Conservation (phyloP, 139 green algal genomes). For the Coelastrella sp. region DNA sequence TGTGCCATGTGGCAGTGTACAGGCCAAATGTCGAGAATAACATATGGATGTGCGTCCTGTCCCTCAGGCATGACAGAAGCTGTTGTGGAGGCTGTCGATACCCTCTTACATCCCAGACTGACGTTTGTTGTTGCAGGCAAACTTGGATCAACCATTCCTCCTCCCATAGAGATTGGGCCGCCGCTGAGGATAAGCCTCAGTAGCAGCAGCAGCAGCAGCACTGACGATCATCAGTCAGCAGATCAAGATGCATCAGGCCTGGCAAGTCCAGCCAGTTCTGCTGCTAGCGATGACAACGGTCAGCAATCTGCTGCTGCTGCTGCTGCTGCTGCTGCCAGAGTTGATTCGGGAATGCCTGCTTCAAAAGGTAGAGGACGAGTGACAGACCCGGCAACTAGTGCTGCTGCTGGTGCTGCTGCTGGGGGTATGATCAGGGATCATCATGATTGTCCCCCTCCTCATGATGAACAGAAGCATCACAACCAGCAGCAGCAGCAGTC, state of each 20-base stretch:
- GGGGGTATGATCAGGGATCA: not conserved
- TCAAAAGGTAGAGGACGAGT: too few species aligned
- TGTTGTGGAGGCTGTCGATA: too few species aligned
- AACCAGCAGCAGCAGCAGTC: slow-evolving; percentile 35
- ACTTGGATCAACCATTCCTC: slow-evolving; percentile 20
- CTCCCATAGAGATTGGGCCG: slow-evolving; percentile 24
- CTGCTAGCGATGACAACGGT: not conserved
- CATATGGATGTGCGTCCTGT: too few species aligned
- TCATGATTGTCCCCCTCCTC: slow-evolving; percentile 4
- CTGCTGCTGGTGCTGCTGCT: not conserved
- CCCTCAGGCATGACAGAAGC: too few species aligned
- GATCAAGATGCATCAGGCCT: slow-evolving; percentile 3
- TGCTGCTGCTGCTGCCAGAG: slow-evolving; percentile 16
- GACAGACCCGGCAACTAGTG: too few species aligned
- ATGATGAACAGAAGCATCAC: not conserved
- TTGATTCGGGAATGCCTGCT: too few species aligned
- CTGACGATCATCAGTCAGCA: not conserved
- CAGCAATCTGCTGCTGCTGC: not conserved
- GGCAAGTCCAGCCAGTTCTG: not conserved
- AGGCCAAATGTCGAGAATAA: too few species aligned
- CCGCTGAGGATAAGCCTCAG: slow-evolving; percentile 9
- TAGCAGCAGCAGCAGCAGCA: slow-evolving; percentile 37
- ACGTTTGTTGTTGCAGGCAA: slow-evolving; percentile 22
- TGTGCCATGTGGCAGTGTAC: too few species aligned
- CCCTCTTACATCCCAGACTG: not conserved